Percentiles rank a stretch among this genome's conserved stretches.
Conservation (phyloP, 768 basidiomycete species). For the Cystobasidium ongulense region DNA sequence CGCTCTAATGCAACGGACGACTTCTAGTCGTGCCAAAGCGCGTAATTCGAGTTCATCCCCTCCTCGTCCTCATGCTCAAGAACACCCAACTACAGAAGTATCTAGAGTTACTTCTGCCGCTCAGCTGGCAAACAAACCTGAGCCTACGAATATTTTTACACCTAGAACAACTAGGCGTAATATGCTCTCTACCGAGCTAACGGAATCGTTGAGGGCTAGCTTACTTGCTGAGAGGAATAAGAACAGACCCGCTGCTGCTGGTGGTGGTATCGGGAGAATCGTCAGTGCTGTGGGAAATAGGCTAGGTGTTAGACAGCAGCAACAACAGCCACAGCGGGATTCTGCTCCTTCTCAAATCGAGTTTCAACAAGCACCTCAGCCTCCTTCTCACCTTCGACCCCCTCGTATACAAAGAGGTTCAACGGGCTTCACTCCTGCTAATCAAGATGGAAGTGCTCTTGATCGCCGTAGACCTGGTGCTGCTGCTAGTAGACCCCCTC, state of each 20-base stretch:
- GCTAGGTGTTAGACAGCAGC: neutral
- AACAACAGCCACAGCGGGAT: neutral
- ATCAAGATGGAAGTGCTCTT: neutral
- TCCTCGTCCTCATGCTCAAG: constrained; percentile 12
- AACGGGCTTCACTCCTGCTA: neutral
- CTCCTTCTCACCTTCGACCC: neutral
- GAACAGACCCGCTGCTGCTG: constrained; percentile 23
- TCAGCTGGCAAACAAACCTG: constrained; percentile 45
- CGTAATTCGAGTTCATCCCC: constrained; percentile 21
- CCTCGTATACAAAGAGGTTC: constrained; percentile 5
- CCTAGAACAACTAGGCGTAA: constrained; percentile 74
- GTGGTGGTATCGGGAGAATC: neutral
- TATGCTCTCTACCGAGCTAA: constrained; percentile 77
- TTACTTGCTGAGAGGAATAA: constrained; percentile 60
- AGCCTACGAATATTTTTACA: constrained; percentile 52
- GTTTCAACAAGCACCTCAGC: neutral
- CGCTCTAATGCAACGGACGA: neutral
- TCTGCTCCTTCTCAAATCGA: neutral
- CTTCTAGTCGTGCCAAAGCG: neutral
- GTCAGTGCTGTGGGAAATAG: neutral
- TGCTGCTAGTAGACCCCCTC: neutral
- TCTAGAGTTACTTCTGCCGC: constrained; percentile 48
- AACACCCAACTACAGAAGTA: constrained; percentile 31
- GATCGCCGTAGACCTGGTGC: neutral
- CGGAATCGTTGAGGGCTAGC: constrained; percentile 71